Base-by-base conservation (phyloP, 805 yeast genomes). In the Phaffomyces thermotolerans region DNA sequence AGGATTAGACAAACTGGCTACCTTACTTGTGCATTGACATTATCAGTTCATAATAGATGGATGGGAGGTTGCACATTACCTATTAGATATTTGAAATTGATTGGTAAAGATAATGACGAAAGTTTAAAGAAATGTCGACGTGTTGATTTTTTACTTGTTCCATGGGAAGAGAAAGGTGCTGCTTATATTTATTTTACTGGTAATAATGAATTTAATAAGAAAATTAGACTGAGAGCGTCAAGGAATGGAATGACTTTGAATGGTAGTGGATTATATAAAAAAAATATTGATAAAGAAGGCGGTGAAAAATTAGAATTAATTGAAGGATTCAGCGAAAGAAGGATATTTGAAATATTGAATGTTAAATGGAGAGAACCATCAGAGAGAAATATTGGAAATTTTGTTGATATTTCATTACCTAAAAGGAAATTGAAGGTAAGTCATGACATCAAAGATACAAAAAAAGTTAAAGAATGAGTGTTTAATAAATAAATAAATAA, bases 141-240 rank as follows among this genome's bases (percentile, higher is more conserved):
- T 43, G 60, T 78, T 48, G 83, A 78, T 50, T 65, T 78, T 34
- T 52, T 78, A 34, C 53, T 68, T 4, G 75, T 72, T 6, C 75
- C 74, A 1, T 65, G 73, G 64, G 45, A 53, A 2, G 66, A 68
- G 29, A 51, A 64, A 8, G 83, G 81, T 0, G 73, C 78, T 0
- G 62, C 74, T 0, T 50, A 69, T 52, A 59, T 78, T 7, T 77
- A 78, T 53, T 78, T 75, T 51, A 75, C 78, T 0, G 84, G 84
- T 0, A 71, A 75, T 49, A 72, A 70, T 44, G 59, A 65, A 22
- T 75, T 77, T 54, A 78, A 77, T 53, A 65, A 80, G 41, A 53
- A 62, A 29, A 52, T 75, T 29, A 59, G 83, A 30, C 50, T 62
- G 27, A 52, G 68, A 25, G 81, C 82, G 0, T 47, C 45, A 17